Base-by-base conservation (phyloP, 2,329 filamentous ascomycete genomes). In the Neurospora crassa region DNA sequence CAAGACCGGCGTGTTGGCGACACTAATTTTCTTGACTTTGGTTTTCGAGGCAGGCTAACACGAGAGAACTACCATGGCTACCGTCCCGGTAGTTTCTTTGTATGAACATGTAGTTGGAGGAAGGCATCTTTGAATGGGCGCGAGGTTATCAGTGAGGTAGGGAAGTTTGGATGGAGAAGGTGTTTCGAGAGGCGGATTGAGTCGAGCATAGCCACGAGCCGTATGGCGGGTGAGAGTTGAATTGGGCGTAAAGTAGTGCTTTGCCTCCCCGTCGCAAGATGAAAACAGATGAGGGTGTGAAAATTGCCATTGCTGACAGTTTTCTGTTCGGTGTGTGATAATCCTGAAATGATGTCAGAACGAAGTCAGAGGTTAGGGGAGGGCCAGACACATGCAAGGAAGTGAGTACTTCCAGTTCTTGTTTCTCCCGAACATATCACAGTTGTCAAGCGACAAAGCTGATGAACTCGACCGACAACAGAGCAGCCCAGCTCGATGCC, bases 111-210 rank as follows among this genome's bases (percentile, higher is more conserved):
- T 82, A 40, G 86, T 90, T 18, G 90, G 82, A 11, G 83, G 80
- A 24, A 84, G 81, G 47, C 84, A 87, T 69, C 82, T 82, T 5
- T 87, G 84, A 29, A 91, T 86, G 0, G 91, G 90, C 0, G 90
- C 90, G 77, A 92, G 92, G 78, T 92, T 92, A 67, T 90, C 90
- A 6, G 84, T 83, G 0, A 92, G 83, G 74, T 90, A 91, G 24
- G 59, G 45, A n/a, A 59, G 69, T 7, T 68, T 42, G 67, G 34
- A 68, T 40, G 34, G n/a, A 24, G 67, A 68, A 10, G 37, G 14
- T 63, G 53, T 34, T n/a, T 37, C 24, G 53, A 41, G n/a, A 18
- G 20, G 20, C 5, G 16, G 37, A 14, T 40, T 29, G n/a, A 42
- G 67, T 68, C 18, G 18, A 68, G 67, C 53, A 63, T 63, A 4